Conservation (phyloP, 345 rosid species). For the Eucalyptus marginata region DNA sequence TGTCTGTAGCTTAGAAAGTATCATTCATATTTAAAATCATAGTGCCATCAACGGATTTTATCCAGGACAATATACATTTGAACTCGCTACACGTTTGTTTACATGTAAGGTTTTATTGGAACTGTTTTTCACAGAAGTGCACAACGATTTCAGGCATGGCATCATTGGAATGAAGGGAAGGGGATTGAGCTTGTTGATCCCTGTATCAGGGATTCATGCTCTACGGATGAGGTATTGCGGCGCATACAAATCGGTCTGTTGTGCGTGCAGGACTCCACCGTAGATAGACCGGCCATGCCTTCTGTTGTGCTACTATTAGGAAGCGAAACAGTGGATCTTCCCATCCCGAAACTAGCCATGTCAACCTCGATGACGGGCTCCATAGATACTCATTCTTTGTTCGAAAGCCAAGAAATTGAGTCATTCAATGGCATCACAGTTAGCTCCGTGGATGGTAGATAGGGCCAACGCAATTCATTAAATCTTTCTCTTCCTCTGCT, state of each 20-base stretch:
- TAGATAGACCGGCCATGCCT: slow-evolving; percentile 65
- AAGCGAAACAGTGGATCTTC: slow-evolving; percentile 45
- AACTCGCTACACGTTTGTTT: neutral
- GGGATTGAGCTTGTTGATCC: slow-evolving; percentile 57
- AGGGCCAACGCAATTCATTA: neutral
- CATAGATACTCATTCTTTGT: slow-evolving; percentile 8
- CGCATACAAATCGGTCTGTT: slow-evolving; percentile 79
- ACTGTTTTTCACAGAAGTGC: neutral
- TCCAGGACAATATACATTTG: neutral
- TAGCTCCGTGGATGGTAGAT: neutral
- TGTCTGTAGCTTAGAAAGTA: neutral
- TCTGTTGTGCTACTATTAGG: slow-evolving; percentile 48
- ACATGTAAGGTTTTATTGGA: neutral
- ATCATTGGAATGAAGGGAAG: slow-evolving; percentile 46
- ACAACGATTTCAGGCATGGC: slow-evolving; percentile 53
- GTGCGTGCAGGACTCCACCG: slow-evolving; percentile 78
- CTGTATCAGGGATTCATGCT: slow-evolving; percentile 18
- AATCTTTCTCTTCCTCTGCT: neutral
- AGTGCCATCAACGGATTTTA: neutral
- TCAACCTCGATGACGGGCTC: slow-evolving; percentile 38
- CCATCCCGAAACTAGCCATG: slow-evolving; percentile 50
- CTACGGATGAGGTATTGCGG: slow-evolving; percentile 33
- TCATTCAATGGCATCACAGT: neutral
- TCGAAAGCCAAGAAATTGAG: neutral
- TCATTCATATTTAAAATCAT: neutral